Conservation (phyloP, 371 early-diverging fungal species). For the Furculomyces boomerangus region DNA sequence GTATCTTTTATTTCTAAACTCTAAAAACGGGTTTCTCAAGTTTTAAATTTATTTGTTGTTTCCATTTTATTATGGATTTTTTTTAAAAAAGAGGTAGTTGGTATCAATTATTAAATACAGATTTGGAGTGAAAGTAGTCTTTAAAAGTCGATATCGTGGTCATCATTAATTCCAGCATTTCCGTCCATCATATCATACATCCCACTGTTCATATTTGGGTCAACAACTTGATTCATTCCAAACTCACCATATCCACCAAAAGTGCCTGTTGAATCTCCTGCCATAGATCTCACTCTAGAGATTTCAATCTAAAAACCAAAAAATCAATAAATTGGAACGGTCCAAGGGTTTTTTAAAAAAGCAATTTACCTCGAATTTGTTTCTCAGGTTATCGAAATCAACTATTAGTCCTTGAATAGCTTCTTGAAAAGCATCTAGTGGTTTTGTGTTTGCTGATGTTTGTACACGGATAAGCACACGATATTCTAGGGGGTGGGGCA, state of each 20-base stretch:
- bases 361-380: conserved; percentile 58
- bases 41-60: no score
- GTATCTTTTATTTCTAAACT: no score
- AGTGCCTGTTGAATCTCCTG: conserved; percentile 5
- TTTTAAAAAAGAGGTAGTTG: no score
- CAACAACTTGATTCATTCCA: neutral
- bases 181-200: neutral
- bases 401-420: conserved; percentile 59
- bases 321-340: neutral
- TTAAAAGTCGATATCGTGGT: neutral
- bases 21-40: no score
- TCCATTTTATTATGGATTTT: no score
- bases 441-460: conserved; percentile 68
- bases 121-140: no score
- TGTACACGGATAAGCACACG: conserved; percentile 76
- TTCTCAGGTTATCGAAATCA: conserved; percentile 62
- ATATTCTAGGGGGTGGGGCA: conserved; percentile 96
- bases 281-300: conserved; percentile 7
- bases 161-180: conserved; percentile 9
- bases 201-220: neutral
- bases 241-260: conserved; percentile 11
- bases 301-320: conserved; percentile 8
- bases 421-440: conserved; percentile 57
- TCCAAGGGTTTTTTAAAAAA: neutral
- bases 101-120: no score